A percentile compares a stretch with the other conserved stretches of the same genome.
Evolutionary conservation across 139 green algal species (phyloP).

Genomic region (Picochlorum sp.): DNA sequence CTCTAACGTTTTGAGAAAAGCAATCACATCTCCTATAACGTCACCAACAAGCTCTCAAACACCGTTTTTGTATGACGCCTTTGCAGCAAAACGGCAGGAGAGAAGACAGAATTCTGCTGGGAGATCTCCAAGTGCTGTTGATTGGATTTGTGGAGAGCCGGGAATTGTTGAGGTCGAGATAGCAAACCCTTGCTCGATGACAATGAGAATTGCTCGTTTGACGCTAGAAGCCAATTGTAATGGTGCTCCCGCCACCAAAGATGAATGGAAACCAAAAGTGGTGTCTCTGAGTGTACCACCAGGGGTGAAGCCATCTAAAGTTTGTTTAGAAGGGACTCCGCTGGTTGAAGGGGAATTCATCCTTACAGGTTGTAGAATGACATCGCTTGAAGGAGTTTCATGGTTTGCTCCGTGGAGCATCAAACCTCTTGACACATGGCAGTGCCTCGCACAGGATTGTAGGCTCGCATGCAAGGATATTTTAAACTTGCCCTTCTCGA

Average conservation of each 20-base stretch:
- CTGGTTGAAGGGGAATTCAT: slow-evolving; percentile 35
- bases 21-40: slow-evolving; percentile 1
- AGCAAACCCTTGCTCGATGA: slow-evolving; percentile 48
- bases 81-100: slow-evolving; percentile 32
- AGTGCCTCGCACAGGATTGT: too few relatives aligned
- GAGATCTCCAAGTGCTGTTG: slow-evolving; percentile 4
- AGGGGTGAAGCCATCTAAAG: slow-evolving; percentile 35
- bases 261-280: slow-evolving; percentile 27
- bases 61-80: slow-evolving; percentile 66
- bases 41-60: not conserved
- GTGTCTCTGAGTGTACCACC: slow-evolving; percentile 37
- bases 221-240: slow-evolving; percentile 22
- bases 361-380: slow-evolving; percentile 40
- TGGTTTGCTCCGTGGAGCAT: slow-evolving; percentile 39
- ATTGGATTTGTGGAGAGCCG: slow-evolving; percentile 55
- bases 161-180: slow-evolving; percentile 58
- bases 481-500: too few relatives aligned
- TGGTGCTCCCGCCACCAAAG: not conserved
- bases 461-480: too few relatives aligned
- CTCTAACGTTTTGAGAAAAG: not conserved
- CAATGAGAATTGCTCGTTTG: slow-evolving; percentile 28
- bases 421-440: not conserved
- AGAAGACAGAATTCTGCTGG: slow-evolving; percentile 9
- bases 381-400: slow-evolving; percentile 28
- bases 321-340: slow-evolving; percentile 33